Base-by-base conservation (phyloP, 768 basidiomycete species). In the Podaxis rugospora region DNA sequence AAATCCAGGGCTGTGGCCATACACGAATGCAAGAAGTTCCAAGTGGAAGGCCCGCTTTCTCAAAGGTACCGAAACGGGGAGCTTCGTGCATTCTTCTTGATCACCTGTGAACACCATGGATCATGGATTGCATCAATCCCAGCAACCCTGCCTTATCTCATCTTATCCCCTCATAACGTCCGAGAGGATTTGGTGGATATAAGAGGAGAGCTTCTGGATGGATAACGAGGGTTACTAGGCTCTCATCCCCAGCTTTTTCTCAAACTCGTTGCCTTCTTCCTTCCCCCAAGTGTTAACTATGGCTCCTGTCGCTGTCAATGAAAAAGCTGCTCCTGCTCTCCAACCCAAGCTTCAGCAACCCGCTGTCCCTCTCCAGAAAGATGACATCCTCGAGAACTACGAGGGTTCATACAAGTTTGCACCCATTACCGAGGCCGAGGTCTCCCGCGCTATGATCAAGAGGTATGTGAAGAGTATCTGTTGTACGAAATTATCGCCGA, bases 381-480 rank as follows among this genome's bases (percentile, higher is more conserved):
- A 73, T 63, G 78, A 80, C 27, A 71, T 79, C 57, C 61, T 66
- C 27, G 84, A 86, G 66, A 73, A 85, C 68, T 89, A 88, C 65
- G 74, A 83, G 25, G 89, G 88, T 3, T 70, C 80, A 59, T 89
- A 88, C 73, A 78, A 78, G 35, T 90, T 89, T 61, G 88, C 88
- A 1, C 88, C 88, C 2, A 88, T 90, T 59, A 80, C 87, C 66
- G 90, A 91, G 73, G 85, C 88, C 6, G 83, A 90, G 64, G 89
- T 91, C 2, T 84, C 88, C 7, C 77, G 89, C 46, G 88, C 88
- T 50, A 90, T 90, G 88, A 89, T 88, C 66, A 87, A 83, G 72
- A 74, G 88, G 85, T 86, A n/a, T 37, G 61, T 57, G 18, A 5
- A 7, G 25, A 53, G n/a, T 18, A 35, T 50, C 36, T 35, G 6